Conservation (phyloP, 2,329 filamentous ascomycete species). For the Cadophora luteo-olivacea region DNA sequence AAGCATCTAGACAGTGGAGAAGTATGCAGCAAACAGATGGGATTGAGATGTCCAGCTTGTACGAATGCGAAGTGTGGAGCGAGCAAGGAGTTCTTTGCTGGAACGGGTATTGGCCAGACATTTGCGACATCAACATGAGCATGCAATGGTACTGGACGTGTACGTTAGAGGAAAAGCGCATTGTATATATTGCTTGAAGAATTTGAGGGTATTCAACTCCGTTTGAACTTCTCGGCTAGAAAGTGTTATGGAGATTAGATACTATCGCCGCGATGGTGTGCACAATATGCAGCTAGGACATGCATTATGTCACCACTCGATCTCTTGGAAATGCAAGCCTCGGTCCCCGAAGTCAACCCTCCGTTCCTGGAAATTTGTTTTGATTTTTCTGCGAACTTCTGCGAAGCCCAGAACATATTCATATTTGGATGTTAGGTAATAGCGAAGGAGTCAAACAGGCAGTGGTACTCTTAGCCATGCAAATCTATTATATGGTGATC, state of each 20-base stretch:
- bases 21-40: constrained; percentile 82
- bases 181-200: constrained; percentile 16
- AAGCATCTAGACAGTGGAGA: constrained; percentile 74
- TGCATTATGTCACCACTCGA: constrained; percentile 21
- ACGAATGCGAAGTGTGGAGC: constrained; percentile 87
- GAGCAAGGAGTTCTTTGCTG: constrained; percentile 69
- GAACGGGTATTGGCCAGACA: constrained; percentile 26
- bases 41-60: constrained; percentile 89
- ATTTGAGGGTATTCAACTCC: neutral
- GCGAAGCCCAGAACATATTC: neutral
- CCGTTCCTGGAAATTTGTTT: neutral
- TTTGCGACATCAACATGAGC: constrained; percentile 19
- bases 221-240: neutral
- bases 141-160: constrained; percentile 14
- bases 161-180: constrained; percentile 23
- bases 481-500: neutral
- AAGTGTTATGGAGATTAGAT: neutral
- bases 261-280: neutral
- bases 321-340: constrained; percentile 6
- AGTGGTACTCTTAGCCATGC: neutral
- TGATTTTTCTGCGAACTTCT: neutral
- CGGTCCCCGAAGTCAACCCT: neutral
- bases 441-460: neutral
- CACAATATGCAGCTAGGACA: constrained; percentile 5
- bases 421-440: neutral